These are phyloP conservation scores for Diaporthe vaccinii DNA, from an alignment of 2,329 filamentous ascomycete genomes.

Conservation along the genomic window DNA sequence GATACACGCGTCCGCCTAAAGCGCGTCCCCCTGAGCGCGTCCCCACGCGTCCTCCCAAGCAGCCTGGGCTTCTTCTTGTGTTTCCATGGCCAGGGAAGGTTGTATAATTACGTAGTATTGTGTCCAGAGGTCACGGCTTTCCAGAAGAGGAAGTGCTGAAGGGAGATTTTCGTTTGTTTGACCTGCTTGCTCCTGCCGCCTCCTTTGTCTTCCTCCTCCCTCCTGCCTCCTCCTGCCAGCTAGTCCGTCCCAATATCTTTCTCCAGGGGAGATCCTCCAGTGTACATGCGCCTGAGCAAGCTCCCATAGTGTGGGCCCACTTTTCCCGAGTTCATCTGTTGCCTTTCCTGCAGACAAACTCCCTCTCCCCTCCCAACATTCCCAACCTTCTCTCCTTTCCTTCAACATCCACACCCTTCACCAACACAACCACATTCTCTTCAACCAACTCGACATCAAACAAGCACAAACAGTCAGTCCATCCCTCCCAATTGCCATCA, in stretches of 20 bases:
- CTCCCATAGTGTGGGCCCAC: background rate
- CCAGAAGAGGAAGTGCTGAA: background rate
- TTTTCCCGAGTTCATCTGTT: background rate
- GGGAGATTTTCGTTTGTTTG: background rate
- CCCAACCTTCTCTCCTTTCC: slow-evolving; percentile 13
- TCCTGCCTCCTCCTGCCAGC: background rate
- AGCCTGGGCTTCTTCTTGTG: background rate
- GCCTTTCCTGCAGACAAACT: background rate
- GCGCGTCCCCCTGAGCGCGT: background rate
- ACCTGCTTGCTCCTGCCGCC: background rate
- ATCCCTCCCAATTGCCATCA: background rate
- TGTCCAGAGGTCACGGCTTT: accelerated
- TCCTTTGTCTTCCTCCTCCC: background rate
- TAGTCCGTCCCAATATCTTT: background rate
- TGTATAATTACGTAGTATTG: background rate
- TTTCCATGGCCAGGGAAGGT: background rate
- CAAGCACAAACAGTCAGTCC: slow-evolving; percentile 9
- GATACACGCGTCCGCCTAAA: background rate
- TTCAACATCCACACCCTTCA: background rate
- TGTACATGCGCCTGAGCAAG: background rate
- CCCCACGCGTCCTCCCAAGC: background rate
- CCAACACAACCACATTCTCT: background rate
- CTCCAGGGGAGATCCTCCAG: background rate
- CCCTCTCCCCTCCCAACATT: background rate
- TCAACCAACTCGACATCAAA: background rate